Evolutionary conservation across 164 flowering plant species (phyloP).

Genomic region (Stephania yunnanensis): DNA sequence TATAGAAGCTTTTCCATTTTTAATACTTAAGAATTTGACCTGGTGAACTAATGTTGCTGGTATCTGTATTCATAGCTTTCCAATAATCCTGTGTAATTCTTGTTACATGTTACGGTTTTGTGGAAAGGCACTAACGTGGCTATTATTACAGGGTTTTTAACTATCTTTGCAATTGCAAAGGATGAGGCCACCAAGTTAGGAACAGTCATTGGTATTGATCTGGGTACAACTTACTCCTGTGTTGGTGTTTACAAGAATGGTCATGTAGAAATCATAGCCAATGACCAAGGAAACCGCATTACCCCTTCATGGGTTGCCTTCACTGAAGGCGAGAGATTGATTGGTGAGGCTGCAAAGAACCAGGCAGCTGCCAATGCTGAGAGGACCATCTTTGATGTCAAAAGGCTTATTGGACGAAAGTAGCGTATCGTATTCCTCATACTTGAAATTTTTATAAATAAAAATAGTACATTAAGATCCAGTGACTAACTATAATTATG

Average conservation of each 20-base stretch:
- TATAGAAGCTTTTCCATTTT: neutral
- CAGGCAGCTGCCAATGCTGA: constrained; percentile 74
- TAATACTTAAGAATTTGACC: neutral
- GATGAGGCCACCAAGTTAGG: constrained; percentile 74
- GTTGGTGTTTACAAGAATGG: constrained; percentile 88
- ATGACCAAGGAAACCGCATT: constrained; percentile 87
- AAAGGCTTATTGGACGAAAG: constrained; percentile 84
- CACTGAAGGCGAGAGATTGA: constrained; percentile 68
- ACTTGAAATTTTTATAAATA: neutral
- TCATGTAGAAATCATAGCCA: constrained; percentile 86
- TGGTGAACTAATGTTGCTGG: neutral
- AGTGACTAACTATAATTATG: constrained; percentile 3
- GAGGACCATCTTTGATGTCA: constrained; percentile 76
- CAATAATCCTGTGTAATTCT: neutral
- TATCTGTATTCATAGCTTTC: too few relatives aligned
- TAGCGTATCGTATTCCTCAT: constrained; percentile 16
- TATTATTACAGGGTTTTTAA: constrained; percentile 39
- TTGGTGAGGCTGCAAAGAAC: constrained; percentile 91
- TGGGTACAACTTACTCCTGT: constrained; percentile 86
- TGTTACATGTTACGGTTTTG: too few relatives aligned
- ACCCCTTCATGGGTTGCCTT: constrained; percentile 92
- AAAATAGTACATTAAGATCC: neutral
- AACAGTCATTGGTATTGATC: constrained; percentile 82
- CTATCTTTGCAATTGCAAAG: constrained; percentile 49
- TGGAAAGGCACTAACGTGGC: neutral